phyloP scores from a whole-genome alignment of 495 filamentous ascomycete species.

The Apodospora peruviana region DNA sequence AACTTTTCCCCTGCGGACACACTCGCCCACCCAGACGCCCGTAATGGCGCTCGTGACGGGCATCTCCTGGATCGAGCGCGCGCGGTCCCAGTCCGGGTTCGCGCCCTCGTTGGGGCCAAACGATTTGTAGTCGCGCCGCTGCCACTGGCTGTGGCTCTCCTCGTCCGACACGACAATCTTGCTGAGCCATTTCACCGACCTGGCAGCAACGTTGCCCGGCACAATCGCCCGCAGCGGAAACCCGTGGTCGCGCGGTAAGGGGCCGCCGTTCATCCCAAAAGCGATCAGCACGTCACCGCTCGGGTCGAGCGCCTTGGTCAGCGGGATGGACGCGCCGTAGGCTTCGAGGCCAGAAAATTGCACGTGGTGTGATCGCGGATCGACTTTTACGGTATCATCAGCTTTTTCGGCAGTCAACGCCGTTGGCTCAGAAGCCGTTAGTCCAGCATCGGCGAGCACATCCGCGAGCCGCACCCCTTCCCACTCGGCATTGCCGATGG shows the following conservation, averaged over 20 bases:
- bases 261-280: conserved; percentile 54
- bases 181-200: conserved; percentile 63
- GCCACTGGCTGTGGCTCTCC: conserved; percentile 54
- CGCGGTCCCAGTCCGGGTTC: conserved; percentile 50
- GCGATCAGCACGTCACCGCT: conserved; percentile 56
- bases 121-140: conserved; percentile 58
- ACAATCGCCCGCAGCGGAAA: conserved; percentile 55
- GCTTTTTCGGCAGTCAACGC: conserved; percentile 5
- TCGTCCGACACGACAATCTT: conserved; percentile 53
- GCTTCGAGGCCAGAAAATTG: conserved; percentile 55
- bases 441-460: conserved; percentile 50
- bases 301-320: conserved; percentile 48
- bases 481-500: conserved; percentile 57
- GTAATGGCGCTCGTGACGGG: conserved; percentile 53
- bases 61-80: conserved; percentile 54
- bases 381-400: conserved; percentile 1
- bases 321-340: conserved; percentile 56
- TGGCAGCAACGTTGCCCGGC: conserved; percentile 55
- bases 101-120: conserved; percentile 53
- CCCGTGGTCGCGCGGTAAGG: conserved; percentile 53
- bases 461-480: conserved; percentile 54
- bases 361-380: conserved; percentile 42
- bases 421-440: conserved; percentile 17
- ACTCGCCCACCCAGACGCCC: conserved; percentile 30
- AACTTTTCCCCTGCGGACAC: conserved; percentile 55